Conservation (phyloP, 495 filamentous ascomycete genomes). For the Penicillium lagena region DNA sequence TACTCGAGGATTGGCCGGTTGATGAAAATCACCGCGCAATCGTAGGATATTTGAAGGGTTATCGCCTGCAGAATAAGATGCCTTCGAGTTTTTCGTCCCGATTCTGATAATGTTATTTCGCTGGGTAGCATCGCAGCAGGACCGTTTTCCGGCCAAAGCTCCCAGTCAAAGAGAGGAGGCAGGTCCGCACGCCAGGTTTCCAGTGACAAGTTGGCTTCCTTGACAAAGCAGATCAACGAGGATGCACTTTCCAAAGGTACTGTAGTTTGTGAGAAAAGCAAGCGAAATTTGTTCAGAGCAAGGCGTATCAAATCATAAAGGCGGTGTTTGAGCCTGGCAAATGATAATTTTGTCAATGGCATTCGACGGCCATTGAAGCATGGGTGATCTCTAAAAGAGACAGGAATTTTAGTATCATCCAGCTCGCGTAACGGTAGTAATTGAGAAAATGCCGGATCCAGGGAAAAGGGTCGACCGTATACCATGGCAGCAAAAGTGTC, state of each 20-base stretch:
- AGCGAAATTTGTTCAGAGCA: constrained; percentile 7
- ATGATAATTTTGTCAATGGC: constrained; percentile 2
- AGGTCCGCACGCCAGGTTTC: constrained; percentile 5
- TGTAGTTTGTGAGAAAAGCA: constrained; percentile 3
- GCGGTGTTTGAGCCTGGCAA: constrained; percentile 7
- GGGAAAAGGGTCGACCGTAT: constrained; percentile 12
- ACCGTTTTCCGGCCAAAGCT: constrained; percentile 5
- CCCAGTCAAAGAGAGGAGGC: constrained; percentile 6
- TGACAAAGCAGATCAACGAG: background rate
- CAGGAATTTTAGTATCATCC: constrained; percentile 7
- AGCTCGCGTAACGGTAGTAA: constrained; percentile 6
- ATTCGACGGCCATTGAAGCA: background rate
- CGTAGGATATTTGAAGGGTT: constrained; percentile 11
- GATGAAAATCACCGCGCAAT: constrained; percentile 12
- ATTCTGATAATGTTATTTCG: too few relatives aligned
- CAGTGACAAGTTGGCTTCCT: constrained; percentile 4
- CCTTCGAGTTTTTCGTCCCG: background rate
- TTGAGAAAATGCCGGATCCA: constrained; percentile 8
- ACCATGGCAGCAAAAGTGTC: constrained; percentile 13
- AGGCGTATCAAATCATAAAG: constrained; percentile 12
- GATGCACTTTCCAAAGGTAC: too few relatives aligned
- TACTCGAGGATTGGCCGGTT: constrained; percentile 10
- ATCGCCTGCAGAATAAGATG: constrained; percentile 14
- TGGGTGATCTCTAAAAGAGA: background rate
- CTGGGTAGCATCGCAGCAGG: background rate